Base-by-base conservation (phyloP, 805 yeast genomes). In the Ogataea nonfermentans region DNA sequence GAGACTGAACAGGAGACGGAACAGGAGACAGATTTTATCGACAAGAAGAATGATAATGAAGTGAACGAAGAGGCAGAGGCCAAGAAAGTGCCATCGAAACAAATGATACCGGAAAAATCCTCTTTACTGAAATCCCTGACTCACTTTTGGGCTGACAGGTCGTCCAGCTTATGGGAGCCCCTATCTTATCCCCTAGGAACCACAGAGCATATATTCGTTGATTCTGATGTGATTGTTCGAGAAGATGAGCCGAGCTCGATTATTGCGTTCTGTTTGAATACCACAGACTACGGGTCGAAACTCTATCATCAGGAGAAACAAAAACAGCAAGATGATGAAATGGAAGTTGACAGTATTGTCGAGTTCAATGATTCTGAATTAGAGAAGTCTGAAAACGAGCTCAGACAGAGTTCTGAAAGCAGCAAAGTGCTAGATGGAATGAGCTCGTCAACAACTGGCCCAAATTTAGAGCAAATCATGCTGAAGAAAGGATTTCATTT, bases 211-310 rank as follows among this genome's bases (percentile, higher is more conserved):
- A 78, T 91, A 1, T 93, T 93, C 67, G 88, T 87, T 13, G 98
- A 95, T 56, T 86, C 95, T 6, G 88, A 86, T 59, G 95, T 93
- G 14, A 81, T 93, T 42, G 91, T 93, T 8, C 69, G 99, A 35
- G 99, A 93, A 54, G 96, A 88, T 59, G 99, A 93, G 58, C 99
- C 98, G 8, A 84, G 95, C 52, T 90, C 98, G 0, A 65, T 93
- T 44, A 86, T 95, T 47, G 95, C 98, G 0, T 90, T 93, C 54
- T 91, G 98, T 58, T 65, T 93, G 44, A 84, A 90, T 37, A 79
- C 95, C 0, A 73, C 79, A 3, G 98, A 93, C 60, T 91, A 93
- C 56, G 70, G 74, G 35, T 60, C 65, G 35, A 57, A 52, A 43
- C 42, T 52, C 39, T 70, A 70, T 45, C 53, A 62, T 19, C 71